A percentile compares a stretch with the other conserved stretches of the same genome.
Evolutionary conservation across 345 rosid species (phyloP).

Genomic region (Corchorus capsularis): DNA sequence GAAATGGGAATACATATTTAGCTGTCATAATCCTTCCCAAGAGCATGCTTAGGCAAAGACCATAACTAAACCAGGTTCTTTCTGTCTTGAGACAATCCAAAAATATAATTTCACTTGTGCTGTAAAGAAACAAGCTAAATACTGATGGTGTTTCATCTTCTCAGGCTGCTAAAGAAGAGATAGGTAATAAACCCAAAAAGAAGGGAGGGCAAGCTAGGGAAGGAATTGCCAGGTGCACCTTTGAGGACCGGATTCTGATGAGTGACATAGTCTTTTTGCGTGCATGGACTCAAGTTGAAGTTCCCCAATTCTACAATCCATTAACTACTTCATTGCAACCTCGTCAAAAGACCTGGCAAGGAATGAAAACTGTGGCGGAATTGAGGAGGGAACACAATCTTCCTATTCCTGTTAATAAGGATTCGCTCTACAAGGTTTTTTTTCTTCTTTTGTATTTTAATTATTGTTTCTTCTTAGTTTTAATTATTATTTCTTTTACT

Average conservation of each 20-base stretch:
- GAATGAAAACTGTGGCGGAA: conserved; percentile 89
- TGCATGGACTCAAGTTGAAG: conserved; percentile 82
- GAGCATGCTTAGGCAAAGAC: conserved; percentile 5
- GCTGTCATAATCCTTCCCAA: not conserved
- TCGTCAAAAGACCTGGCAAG: conserved; percentile 73
- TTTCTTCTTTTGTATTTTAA: too few relatives aligned
- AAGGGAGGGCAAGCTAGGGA: conserved; percentile 68
- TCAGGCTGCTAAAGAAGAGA: conserved; percentile 83
- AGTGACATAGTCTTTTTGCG: conserved; percentile 86
- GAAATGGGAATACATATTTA: not conserved
- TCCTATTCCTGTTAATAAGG: conserved; percentile 79
- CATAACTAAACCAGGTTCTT: not conserved
- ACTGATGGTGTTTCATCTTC: conserved; percentile 1
- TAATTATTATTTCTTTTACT: not conserved
- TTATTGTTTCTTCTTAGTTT: not conserved
- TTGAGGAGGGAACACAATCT: conserved; percentile 72
- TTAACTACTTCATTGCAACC: conserved; percentile 90
- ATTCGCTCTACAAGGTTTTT: conserved; percentile 84
- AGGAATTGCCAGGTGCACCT: conserved; percentile 93
- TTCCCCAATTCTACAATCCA: conserved; percentile 76
- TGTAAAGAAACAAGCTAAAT: not conserved
- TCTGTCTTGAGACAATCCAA: not conserved
- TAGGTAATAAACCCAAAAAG: conserved; percentile 62
- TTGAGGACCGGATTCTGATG: conserved; percentile 93
- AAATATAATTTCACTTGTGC: not conserved